Percentiles rank a stretch among this genome's conserved stretches.
Conservation (phyloP, 345 rosid genomes). For the Psidium guajava region DNA sequence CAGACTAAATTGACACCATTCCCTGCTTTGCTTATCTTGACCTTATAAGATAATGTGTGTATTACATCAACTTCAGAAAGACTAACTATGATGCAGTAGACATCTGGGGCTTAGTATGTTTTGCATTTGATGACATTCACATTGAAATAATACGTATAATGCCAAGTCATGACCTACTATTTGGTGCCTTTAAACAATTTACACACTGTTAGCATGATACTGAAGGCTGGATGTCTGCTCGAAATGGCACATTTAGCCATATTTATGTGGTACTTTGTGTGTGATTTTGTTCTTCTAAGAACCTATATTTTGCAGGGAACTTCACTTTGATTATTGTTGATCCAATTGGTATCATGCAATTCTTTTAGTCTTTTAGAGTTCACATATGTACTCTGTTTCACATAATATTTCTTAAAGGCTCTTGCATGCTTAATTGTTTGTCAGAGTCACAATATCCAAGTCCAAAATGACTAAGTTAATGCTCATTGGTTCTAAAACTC, state of each 20-base stretch:
- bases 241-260: neutral
- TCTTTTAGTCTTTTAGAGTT: neutral
- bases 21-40: neutral
- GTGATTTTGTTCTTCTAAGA: neutral
- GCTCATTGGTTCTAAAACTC: neutral
- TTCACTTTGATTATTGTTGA: neutral
- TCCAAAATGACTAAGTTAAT: neutral
- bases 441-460: neutral
- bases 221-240: neutral
- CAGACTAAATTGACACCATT: neutral
- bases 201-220: neutral
- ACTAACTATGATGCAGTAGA: neutral
- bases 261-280: neutral
- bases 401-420: neutral
- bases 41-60: neutral
- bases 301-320: neutral
- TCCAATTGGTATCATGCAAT: neutral
- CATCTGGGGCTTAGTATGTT: neutral
- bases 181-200: neutral
- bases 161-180: rapidly evolving
- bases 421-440: neutral
- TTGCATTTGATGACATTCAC: neutral
- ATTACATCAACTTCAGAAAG: neutral
- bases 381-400: neutral
- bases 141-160: neutral